Percentiles rank a stretch among this genome's conserved stretches.
phyloP scores from a whole-genome alignment of 148 eudicot genomes.

The Polygonum aviculare region DNA sequence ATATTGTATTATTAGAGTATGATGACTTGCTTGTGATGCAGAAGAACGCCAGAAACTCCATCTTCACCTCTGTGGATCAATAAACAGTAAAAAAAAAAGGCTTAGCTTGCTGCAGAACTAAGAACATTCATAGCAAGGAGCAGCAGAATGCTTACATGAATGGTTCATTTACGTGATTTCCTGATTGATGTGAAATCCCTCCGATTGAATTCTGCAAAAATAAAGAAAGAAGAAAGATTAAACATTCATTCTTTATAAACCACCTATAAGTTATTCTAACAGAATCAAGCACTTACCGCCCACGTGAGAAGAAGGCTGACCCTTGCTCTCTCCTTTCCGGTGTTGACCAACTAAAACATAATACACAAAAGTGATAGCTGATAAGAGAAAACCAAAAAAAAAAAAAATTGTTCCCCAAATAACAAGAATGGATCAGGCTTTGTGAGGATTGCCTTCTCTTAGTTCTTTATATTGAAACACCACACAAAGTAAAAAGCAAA shows the following conservation, averaged over 20 bases:
- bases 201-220: slow-evolving; percentile 82
- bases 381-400: background rate
- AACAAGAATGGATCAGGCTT: background rate
- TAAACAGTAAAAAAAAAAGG: slow-evolving; percentile 8
- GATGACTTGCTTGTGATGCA: slow-evolving; percentile 94
- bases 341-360: slow-evolving; percentile 73
- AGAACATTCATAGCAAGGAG: background rate
- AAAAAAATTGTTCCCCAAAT: background rate
- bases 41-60: slow-evolving; percentile 94
- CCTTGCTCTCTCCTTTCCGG: slow-evolving; percentile 94
- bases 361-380: background rate
- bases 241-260: background rate
- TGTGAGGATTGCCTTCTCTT: background rate
- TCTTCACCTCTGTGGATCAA: slow-evolving; percentile 60
- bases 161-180: slow-evolving; percentile 94
- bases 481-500: background rate
- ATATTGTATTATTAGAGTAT: slow-evolving; percentile 29
- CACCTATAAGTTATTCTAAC: background rate
- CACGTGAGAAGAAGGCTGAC: slow-evolving; percentile 95
- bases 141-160: slow-evolving; percentile 46
- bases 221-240: slow-evolving; percentile 1
- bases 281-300: slow-evolving; percentile 64
- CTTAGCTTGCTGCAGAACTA: background rate
- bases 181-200: slow-evolving; percentile 80
- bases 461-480: background rate